Percentiles rank a stretch among this genome's conserved stretches.
phyloP scores from a whole-genome alignment of 169 alveolate genomes.

The Cryptosporidium xiaoi region DNA sequence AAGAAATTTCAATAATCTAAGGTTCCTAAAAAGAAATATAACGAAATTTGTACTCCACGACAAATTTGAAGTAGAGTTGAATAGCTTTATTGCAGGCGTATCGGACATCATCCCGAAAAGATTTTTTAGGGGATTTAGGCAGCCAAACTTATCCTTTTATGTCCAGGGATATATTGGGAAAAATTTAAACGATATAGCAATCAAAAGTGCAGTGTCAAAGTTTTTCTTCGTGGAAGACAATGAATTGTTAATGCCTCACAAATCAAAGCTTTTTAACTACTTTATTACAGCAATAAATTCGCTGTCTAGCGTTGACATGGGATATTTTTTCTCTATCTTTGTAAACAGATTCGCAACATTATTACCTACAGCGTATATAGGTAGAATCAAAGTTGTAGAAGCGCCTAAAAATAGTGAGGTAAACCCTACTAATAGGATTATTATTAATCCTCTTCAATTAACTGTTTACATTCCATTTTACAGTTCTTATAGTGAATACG shows the following conservation, averaged over 20 bases:
- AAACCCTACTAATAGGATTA: constrained; percentile 14
- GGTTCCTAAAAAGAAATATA: constrained; percentile 16
- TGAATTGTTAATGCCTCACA: constrained; percentile 23
- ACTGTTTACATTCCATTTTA: constrained; percentile 38
- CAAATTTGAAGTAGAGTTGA: constrained; percentile 6
- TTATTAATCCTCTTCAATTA: constrained; percentile 29
- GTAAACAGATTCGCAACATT: background rate
- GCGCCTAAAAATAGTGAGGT: constrained; percentile 8
- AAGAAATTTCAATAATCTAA: constrained; percentile 14
- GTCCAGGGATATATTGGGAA: constrained; percentile 16
- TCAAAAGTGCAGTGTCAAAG: background rate
- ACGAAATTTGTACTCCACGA: constrained; percentile 3
- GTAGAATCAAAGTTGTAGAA: constrained; percentile 51
- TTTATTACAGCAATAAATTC: constrained; percentile 34
- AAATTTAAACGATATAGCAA: background rate
- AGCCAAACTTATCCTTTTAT: background rate
- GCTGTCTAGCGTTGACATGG: constrained; percentile 7
- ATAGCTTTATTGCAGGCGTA: constrained; percentile 31
- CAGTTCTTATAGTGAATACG: constrained; percentile 11
- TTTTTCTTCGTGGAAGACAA: constrained; percentile 32
- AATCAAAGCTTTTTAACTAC: constrained; percentile 1
- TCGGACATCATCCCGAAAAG: constrained; percentile 59
- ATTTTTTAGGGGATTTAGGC: constrained; percentile 18
- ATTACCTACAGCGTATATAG: constrained; percentile 57
- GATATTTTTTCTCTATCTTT: constrained; percentile 44